phyloP scores from a whole-genome alignment of 345 rosid species.

The Citrus cavaleriei region DNA sequence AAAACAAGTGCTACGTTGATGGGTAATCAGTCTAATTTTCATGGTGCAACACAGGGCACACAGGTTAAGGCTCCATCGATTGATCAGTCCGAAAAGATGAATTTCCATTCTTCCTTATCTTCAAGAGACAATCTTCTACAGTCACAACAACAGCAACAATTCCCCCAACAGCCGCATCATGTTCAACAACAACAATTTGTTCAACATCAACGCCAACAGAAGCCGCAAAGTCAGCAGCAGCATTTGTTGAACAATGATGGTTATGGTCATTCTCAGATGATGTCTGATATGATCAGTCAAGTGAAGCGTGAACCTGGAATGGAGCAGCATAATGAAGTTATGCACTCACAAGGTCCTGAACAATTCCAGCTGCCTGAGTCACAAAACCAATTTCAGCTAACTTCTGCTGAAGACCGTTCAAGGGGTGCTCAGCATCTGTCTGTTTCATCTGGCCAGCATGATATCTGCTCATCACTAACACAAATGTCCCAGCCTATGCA shows the following conservation, averaged over 20 bases:
- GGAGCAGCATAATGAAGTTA: constrained; percentile 44
- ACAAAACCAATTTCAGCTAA: constrained; percentile 71
- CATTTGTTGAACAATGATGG: constrained; percentile 41
- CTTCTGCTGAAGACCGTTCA: constrained; percentile 46
- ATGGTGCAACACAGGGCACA: constrained; percentile 42
- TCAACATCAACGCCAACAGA: constrained; percentile 52
- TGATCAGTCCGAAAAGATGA: constrained; percentile 53
- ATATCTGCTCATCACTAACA: constrained; percentile 35
- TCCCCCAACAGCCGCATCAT: constrained; percentile 57
- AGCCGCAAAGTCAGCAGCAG: constrained; percentile 65
- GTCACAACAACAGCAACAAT: constrained; percentile 61
- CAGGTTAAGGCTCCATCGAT: constrained; percentile 36
- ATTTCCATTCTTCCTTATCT: constrained; percentile 43
- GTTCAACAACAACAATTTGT: constrained; percentile 53
- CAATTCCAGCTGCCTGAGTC: constrained; percentile 53
- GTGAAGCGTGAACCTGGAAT: constrained; percentile 66
- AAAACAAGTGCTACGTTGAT: constrained; percentile 49
- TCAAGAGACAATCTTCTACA: constrained; percentile 50
- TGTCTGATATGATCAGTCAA: constrained; percentile 46
- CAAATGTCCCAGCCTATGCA: constrained; percentile 64
- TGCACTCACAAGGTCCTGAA: constrained; percentile 58
- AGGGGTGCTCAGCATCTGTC: constrained; percentile 36
- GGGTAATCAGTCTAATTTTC: constrained; percentile 48
- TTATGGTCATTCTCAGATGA: constrained; percentile 54
- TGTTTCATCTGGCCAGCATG: constrained; percentile 43